Base-by-base conservation (phyloP, 768 basidiomycete species). In the Suillus subalutaceus region DNA sequence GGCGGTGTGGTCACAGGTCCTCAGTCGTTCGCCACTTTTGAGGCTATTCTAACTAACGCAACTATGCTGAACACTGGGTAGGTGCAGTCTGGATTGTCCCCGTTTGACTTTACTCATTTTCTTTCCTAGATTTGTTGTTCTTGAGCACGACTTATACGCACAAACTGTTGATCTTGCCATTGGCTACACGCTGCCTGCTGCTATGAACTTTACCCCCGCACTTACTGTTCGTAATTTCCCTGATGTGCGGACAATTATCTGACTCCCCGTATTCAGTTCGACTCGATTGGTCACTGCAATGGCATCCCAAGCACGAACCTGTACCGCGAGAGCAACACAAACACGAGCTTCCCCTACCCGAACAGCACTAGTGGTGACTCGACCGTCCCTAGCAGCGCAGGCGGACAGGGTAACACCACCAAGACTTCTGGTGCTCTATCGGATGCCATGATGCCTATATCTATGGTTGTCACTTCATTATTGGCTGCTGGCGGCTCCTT, bases 161-260 rank as follows among this genome's bases (percentile, higher is more conserved):
- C 87, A 93, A 72, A 92, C 93, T 15, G 94, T 97, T 62, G 93
- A 97, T 72, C 87, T 98, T 69, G 96, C 96, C 37, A 84, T 91
- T 65, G 94, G 92, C 30, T 96, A 95, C 80, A 90, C 93, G 68
- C 82, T 97, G 20, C 86, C 92, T 65, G 83, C 88, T 37, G 96
- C 94, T 26, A 76, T 92, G 72, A 83, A 72, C 26, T 88, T 89
- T 72, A 81, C 81, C 18, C 92, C 91, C 16, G 68, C 83, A 3
- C 88, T 96, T 75, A 86, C 79, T 50, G 88, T 96, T 72, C 66
- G 82, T 73, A 43, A 30, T 4, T 30, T 16, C 10, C 20, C 6
- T 16, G 1, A 26, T 26, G 16, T 23, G 6, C 52, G 26, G 7
- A 63, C 68, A 30, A 71, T 53, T 61, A 6, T 12, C 12, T 38